A percentile compares a stretch with the other conserved stretches of the same genome.
Evolutionary conservation across 305 asterid species (phyloP).

Genomic region (Fraxinus paxiana): DNA sequence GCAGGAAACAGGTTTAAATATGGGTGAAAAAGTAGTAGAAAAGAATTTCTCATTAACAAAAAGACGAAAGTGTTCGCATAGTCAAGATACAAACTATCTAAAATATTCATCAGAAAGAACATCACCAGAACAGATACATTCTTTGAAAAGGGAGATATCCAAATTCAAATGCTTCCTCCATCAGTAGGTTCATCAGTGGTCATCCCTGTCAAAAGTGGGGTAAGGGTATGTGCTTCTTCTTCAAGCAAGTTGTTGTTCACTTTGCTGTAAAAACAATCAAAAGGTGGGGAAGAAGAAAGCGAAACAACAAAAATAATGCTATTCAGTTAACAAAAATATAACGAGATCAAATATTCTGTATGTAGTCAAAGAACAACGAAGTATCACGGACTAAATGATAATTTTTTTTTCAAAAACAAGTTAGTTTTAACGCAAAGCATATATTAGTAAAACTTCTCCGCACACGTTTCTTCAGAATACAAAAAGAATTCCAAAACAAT

Average conservation of each 20-base stretch:
- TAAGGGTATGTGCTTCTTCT: conserved; percentile 21
- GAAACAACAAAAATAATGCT: not conserved
- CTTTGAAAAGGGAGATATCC: conserved; percentile 13
- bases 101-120: conserved; percentile 17
- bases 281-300: not conserved
- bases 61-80: conserved; percentile 13
- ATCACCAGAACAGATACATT: conserved; percentile 23
- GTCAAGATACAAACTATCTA: conserved; percentile 16
- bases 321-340: not conserved
- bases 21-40: not conserved
- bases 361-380: not conserved
- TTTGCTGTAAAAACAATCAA: conserved; percentile 37
- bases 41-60: conserved; percentile 9
- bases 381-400: not conserved
- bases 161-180: conserved; percentile 46
- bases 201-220: conserved; percentile 35
- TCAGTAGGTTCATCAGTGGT: conserved; percentile 33
- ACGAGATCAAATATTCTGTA: not conserved
- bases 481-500: not conserved
- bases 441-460: not conserved
- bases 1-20: not conserved
- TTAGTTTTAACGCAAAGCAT: not conserved
- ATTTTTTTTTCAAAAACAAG: not conserved
- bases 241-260: conserved; percentile 36
- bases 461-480: not conserved